Percentiles rank a stretch among this genome's conserved stretches.
Conservation (phyloP, 2,329 filamentous ascomycete genomes). For the Nemania sp. region DNA sequence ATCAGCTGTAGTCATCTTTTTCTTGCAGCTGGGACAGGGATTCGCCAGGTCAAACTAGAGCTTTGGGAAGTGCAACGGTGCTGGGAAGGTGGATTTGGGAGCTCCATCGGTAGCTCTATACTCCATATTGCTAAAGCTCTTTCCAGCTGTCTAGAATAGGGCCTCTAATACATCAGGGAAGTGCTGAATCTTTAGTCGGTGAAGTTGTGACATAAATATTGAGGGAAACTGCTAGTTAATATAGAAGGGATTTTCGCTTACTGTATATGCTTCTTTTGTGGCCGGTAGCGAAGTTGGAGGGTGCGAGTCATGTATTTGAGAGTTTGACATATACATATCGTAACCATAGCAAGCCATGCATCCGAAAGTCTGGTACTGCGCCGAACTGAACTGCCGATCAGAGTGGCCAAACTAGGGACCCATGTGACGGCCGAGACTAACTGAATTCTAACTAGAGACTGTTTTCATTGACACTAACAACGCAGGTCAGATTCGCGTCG, state of each 20-base stretch:
- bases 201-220: neutral
- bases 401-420: conserved; percentile 16
- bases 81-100: neutral
- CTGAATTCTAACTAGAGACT: conserved; percentile 12
- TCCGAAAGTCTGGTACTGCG: conserved; percentile 18
- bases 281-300: neutral
- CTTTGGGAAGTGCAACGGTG: neutral
- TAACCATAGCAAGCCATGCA: neutral
- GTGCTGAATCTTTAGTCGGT: neutral
- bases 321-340: neutral
- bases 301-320: neutral
- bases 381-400: conserved; percentile 31
- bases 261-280: neutral
- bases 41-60: conserved; percentile 7
- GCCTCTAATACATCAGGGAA: neutral
- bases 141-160: neutral
- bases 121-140: neutral
- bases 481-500: conserved; percentile 12
- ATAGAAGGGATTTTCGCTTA: conserved; percentile 1
- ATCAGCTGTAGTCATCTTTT: conserved; percentile 22
- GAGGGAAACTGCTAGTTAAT: neutral
- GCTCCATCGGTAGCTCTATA: neutral
- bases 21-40: conserved; percentile 20
- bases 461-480: conserved; percentile 18
- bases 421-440: conserved; percentile 7